Evolutionary conservation across 768 basidiomycete species (phyloP), one percentile per base, ranked within the genome.

Genomic region (Pleurotus pulmonarius): DNA sequence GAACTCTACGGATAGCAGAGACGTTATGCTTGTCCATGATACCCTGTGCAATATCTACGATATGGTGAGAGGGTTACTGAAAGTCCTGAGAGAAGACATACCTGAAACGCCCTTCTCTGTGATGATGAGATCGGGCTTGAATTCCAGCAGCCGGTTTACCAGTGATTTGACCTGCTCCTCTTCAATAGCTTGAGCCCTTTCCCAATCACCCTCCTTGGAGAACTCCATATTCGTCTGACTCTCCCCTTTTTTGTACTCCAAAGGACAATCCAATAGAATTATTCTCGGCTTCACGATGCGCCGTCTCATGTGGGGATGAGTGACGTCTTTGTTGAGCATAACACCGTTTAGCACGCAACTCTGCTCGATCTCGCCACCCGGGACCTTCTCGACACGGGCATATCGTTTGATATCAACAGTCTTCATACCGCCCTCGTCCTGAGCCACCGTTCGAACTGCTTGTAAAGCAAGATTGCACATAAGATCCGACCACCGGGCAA

Each of bases 181-280:
- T 76, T 98, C 97, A 58, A 98, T 91, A 67, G 90, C 85, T 71
- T 95, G 89, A 22, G 93, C 89, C 46, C 92, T 75, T 53, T 88
- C 86, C 92, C 94, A 99, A 68, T 99, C 95, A 16, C 79, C 78
- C 75, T 95, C 95, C 72, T 92, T 93, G 44, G 87, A 87, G 61
- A 98, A 94, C 74, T 98, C 96, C 81, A 98, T 98, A 69, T 98
- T 97, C 58, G 97, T 98, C 73, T 99, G 97, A 56, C 82, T 86
- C 77, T 98, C 97, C 24, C 96, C 96, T 79, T 98, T 98, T 77
- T 98, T 99, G 77, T 99, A 98, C 75, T 98, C 96, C 56, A 98
- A 73, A 8, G 95, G 94, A 70, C 95, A 98, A 70, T 97, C 94
- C 40, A 98, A 75, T 40, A 98, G 72, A 20, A 98, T 75, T 48